Evolutionary conservation across 768 basidiomycete genomes (phyloP).

Genomic region (Pleurotus tuoliensis): DNA sequence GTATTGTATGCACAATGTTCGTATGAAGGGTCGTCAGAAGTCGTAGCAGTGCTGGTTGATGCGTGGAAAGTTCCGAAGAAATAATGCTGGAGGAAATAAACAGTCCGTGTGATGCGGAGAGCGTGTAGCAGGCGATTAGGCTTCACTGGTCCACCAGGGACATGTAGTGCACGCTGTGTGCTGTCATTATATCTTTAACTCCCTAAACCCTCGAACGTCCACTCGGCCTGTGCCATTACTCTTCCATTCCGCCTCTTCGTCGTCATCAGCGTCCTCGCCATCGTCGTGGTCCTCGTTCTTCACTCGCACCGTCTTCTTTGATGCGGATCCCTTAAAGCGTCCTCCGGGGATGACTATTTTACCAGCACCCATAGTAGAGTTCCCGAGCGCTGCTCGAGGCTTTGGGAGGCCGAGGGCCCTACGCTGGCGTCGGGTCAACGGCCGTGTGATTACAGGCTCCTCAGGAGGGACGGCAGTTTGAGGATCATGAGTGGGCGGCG

Average conservation of each 20-base stretch:
- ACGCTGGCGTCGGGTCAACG: slow-evolving; percentile 62
- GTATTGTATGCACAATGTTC: not conserved
- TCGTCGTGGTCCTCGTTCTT: slow-evolving; percentile 21
- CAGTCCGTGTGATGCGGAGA: not conserved
- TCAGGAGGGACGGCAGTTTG: slow-evolving; percentile 19
- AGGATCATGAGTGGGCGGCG: slow-evolving; percentile 22
- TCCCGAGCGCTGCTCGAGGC: slow-evolving; percentile 30
- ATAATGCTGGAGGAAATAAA: not conserved
- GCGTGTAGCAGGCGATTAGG: too few relatives aligned
- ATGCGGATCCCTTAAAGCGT: slow-evolving; percentile 26
- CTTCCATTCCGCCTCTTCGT: slow-evolving; percentile 43
- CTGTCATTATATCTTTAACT: slow-evolving; percentile 55
- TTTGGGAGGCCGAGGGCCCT: slow-evolving; percentile 70
- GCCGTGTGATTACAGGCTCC: slow-evolving; percentile 19
- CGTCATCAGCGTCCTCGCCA: slow-evolving; percentile 27
- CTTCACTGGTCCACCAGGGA: not conserved
- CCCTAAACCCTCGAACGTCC: slow-evolving; percentile 75
- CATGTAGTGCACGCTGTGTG: not conserved
- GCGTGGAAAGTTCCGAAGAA: not conserved
- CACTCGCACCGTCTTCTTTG: slow-evolving; percentile 12
- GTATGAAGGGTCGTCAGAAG: not conserved
- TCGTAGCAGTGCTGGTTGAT: not conserved
- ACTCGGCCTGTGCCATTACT: slow-evolving; percentile 68
- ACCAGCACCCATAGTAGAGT: slow-evolving; percentile 42
- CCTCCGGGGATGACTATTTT: slow-evolving; percentile 71